A percentile compares a stretch with the other conserved stretches of the same genome.
Evolutionary conservation across 2,329 filamentous ascomycete genomes (phyloP).

Genomic region (Pseudohalonectria lignicola): DNA sequence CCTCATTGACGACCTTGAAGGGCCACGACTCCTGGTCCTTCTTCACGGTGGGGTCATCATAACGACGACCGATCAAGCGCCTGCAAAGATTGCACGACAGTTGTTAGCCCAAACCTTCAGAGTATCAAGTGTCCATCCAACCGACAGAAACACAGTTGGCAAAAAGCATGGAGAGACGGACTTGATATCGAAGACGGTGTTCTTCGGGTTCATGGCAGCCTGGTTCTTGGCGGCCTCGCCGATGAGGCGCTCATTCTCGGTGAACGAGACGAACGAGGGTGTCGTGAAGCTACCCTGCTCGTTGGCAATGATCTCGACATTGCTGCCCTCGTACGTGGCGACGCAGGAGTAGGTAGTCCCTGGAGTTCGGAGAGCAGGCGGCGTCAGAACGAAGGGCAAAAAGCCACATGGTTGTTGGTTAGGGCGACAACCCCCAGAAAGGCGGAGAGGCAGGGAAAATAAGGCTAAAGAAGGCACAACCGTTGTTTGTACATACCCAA

Average conservation of each 20-base stretch:
- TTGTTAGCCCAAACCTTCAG: slow-evolving; percentile 5
- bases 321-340: slow-evolving; percentile 97
- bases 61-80: slow-evolving; percentile 95
- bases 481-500: slow-evolving; percentile 56
- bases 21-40: slow-evolving; percentile 99
- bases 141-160: too few species aligned
- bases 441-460: too few species aligned
- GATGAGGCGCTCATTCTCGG: slow-evolving; percentile 95
- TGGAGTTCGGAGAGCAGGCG: slow-evolving; percentile 24
- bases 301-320: slow-evolving; percentile 99
- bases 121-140: too few species aligned
- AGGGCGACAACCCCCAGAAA: slow-evolving; percentile 11
- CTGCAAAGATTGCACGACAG: slow-evolving; percentile 29
- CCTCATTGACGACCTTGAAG: slow-evolving; percentile 93
- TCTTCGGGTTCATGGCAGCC: slow-evolving; percentile 97
- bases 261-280: slow-evolving; percentile 98
- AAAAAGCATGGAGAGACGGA: slow-evolving; percentile 32
- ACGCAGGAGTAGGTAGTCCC: slow-evolving; percentile 99
- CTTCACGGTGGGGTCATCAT: slow-evolving; percentile 92
- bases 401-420: not conserved
- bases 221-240: slow-evolving; percentile 99
- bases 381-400: slow-evolving; percentile 1
- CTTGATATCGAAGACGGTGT: slow-evolving; percentile 99
- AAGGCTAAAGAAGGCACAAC: slow-evolving; percentile 7
- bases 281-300: slow-evolving; percentile 99